phyloP scores from a whole-genome alignment of 805 yeast species.

The Lachancea lanzarotensis region DNA sequence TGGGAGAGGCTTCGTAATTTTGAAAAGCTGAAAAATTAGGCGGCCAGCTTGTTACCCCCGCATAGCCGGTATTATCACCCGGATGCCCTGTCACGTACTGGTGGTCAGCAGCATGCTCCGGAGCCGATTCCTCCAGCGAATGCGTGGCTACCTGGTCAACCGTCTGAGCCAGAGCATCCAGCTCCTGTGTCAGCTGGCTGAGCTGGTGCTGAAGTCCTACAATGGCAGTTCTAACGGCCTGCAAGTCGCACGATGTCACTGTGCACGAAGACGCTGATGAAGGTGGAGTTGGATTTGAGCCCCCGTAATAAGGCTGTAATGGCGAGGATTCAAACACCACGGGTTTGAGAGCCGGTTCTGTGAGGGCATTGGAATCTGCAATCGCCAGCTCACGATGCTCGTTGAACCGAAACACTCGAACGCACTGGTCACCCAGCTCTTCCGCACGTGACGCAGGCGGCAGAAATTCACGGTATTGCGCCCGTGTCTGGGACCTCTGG shows the following conservation, averaged over 20 bases:
- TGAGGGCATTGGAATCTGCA: too few species aligned
- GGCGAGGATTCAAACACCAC: too few species aligned
- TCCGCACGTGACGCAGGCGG: constrained; percentile 4
- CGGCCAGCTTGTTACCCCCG: too few species aligned
- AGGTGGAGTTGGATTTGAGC: background rate
- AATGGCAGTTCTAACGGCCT: background rate
- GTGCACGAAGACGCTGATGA: background rate
- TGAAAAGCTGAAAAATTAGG: too few species aligned
- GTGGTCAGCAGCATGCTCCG: too few species aligned
- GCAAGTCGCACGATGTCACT: background rate
- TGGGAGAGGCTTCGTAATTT: too few species aligned
- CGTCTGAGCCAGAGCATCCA: constrained; percentile 1
- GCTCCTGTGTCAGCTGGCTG: background rate
- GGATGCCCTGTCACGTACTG: too few species aligned
- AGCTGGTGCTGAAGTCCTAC: constrained; percentile 4
- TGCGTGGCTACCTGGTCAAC: background rate
- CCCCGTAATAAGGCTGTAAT: too few species aligned
- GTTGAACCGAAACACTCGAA: constrained; percentile 1
- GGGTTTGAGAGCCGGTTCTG: too few species aligned
- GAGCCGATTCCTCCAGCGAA: too few species aligned
- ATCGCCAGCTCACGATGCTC: constrained; percentile 1
- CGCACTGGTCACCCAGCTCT: constrained; percentile 1
- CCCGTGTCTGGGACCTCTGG: constrained; percentile 2
- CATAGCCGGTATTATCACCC: too few species aligned
- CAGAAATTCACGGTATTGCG: background rate